Base-by-base conservation (phyloP, 345 rosid species). In the Linum tenue region DNA sequence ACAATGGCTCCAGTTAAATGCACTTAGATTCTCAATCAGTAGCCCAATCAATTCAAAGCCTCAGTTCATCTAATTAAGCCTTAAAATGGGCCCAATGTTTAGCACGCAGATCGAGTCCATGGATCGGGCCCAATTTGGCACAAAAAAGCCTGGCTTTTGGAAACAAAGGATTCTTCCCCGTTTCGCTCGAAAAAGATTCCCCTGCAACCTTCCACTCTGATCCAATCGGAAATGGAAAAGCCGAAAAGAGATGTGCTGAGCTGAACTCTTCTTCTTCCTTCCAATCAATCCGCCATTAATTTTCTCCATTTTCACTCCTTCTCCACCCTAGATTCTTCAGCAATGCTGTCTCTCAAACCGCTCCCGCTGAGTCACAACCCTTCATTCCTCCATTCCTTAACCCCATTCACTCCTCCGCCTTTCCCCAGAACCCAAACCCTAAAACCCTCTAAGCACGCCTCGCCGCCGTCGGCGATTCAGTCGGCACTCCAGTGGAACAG, bases 401-500 rank as follows among this genome's bases (percentile, higher is more conserved):
- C 66, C 43, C 72, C 77, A 4, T 56, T 66, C 11, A 75, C 42
- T 41, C 31, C 31, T 22, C 76, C 77, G 48, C 8, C 48, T 14
- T 36, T 31, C 7, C 64, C 77, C 75, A 53, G 64, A 73, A 60
- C 69, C 64, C 70, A 62, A 35, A 61, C 67, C 69, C 69, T n/a
- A 63, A 37, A 57, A 57, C 60, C 60, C 7, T 51, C 38, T 9
- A 60, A 58, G 35, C 35, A n/a, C n/a, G 59, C 39, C 57, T 16
- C 58, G 3, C 41, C 53, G 3, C 40, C 64, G 31, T n/a, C 44
- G 58, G 38, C 73, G 37, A 67, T 85, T 39, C 82, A 69, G 38
- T 86, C 92, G 48, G 86, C 86, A 56, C 96, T 92, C n/a, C 99
- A 90, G 55, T 90, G 86, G 79, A 94, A 90, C 72, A 78, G 97